Base-by-base conservation (phyloP, 495 filamentous ascomycete genomes). In the Penicillium manginii region DNA sequence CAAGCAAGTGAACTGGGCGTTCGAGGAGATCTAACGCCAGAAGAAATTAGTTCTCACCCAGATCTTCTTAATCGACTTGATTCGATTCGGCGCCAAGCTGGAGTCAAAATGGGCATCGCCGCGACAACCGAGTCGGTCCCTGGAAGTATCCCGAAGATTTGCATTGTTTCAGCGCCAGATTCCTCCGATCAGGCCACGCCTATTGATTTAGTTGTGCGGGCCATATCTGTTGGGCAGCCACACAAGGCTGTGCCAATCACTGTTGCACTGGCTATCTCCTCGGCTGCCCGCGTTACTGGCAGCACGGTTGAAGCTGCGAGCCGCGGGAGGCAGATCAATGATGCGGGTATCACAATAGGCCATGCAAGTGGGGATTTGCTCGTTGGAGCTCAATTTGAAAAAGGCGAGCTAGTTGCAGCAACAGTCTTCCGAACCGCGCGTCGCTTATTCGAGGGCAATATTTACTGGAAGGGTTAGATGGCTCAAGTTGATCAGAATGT, bases 371-470 rank as follows among this genome's bases (percentile, higher is more conserved):
- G 33, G 10, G 10, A 14, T 14, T 35, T 35, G 33, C 33, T 35
- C 10, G 33, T 35, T 35, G 33, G 33, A 11, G 33, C 33, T 14
- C 33, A 35, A 35, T 35, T 35, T 14, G 14, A 35, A 2, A 35
- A 35, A 2, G 14, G 14, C 14, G 33, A 35, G 33, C 33, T 35
- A 8, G 14, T 14, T 10, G 33, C 33, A 11, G 33, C 33, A 14
- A 35, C 33, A 11, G 33, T 35, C 2, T 35, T 35, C 33, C 33
- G 33, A 11, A 35, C 33, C 0, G 56, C 56, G 19, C 56, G 56
- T 58, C 56, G 56, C 17, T 29, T 58, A 8, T 58, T 58, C 18
- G 56, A 35, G 8, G 33, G 33, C 8, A 35, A 35, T 9, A 35
- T 35, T 14, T 35, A 35, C 14, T 35, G 33, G 33, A 35, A 35